phyloP scores from a whole-genome alignment of 345 rosid species.

The Cardamine resedifolia region DNA sequence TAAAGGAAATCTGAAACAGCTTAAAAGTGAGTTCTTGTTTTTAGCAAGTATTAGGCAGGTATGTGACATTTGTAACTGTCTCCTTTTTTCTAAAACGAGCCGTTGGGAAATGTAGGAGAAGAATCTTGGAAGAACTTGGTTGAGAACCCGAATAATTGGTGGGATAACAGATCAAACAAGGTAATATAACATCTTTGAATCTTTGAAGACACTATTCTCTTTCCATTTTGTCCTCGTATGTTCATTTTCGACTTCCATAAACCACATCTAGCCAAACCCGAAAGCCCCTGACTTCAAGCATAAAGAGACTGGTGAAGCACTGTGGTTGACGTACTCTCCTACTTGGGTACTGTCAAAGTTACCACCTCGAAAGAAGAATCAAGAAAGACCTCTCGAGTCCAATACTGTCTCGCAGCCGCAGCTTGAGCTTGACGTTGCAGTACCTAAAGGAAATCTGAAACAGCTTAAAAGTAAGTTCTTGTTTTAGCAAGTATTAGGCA shows the following conservation, averaged over 20 bases:
- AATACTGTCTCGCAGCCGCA: slow-evolving; percentile 10
- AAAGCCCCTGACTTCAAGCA: slow-evolving; percentile 70
- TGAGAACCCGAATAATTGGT: slow-evolving; percentile 68
- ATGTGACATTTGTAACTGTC: not conserved
- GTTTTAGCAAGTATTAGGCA: not conserved
- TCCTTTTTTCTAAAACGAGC: not conserved
- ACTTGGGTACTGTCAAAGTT: slow-evolving; percentile 57
- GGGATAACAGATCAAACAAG: slow-evolving; percentile 77
- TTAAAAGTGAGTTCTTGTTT: slow-evolving; percentile 41
- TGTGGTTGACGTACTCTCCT: slow-evolving; percentile 60
- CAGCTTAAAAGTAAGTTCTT: slow-evolving; percentile 11
- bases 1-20: slow-evolving; percentile 37
- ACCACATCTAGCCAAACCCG: slow-evolving; percentile 29
- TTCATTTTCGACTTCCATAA: slow-evolving; percentile 3
- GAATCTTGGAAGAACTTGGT: slow-evolving; percentile 69
- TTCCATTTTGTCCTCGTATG: slow-evolving; percentile 9
- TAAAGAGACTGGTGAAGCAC: slow-evolving; percentile 55
- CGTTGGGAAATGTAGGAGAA: slow-evolving; percentile 49
- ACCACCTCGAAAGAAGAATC: slow-evolving; percentile 51
- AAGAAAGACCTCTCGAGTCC: slow-evolving; percentile 18
- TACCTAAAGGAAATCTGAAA: slow-evolving; percentile 5
- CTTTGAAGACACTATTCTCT: slow-evolving; percentile 9
- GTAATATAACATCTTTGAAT: slow-evolving; percentile 39
- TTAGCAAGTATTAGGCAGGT: not conserved
- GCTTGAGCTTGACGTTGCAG: not conserved